Percentiles rank a stretch among this genome's conserved stretches.
Evolutionary conservation across 768 basidiomycete species (phyloP).

Genomic region (Mycena galericulata): DNA sequence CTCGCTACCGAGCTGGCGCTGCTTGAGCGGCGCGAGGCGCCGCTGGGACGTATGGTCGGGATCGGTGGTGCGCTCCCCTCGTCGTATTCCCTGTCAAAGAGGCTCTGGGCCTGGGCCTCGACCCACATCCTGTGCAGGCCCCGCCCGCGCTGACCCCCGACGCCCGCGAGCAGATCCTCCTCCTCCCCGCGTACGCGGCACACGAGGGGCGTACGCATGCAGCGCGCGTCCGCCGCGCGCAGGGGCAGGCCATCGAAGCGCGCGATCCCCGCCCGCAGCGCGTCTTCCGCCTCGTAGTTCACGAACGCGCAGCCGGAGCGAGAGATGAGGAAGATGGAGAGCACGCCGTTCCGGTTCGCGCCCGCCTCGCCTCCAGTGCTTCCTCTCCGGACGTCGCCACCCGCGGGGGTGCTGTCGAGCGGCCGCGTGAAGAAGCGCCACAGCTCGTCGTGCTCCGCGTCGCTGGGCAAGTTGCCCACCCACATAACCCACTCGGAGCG

Average conservation of each 20-base stretch:
- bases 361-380: background rate
- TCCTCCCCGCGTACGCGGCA: slow-evolving; percentile 84
- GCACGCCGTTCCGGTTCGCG: slow-evolving; percentile 58
- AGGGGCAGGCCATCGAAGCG: slow-evolving; percentile 79
- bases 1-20: slow-evolving; percentile 81
- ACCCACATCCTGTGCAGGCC: slow-evolving; percentile 89
- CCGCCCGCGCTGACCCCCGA: slow-evolving; percentile 89
- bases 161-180: slow-evolving; percentile 89
- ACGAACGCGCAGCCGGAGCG: slow-evolving; percentile 94
- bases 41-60: too few relatives aligned
- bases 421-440: slow-evolving; percentile 73
- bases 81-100: too few relatives aligned
- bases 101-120: slow-evolving; percentile 64
- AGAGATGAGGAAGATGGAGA: slow-evolving; percentile 90
- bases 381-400: background rate
- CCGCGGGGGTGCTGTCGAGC: background rate
- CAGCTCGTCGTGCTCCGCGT: slow-evolving; percentile 73
- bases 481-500: slow-evolving; percentile 81
- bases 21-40: slow-evolving; percentile 55
- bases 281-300: slow-evolving; percentile 78
- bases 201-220: slow-evolving; percentile 81
- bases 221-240: slow-evolving; percentile 76
- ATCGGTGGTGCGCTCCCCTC: too few relatives aligned
- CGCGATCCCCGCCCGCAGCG: slow-evolving; percentile 73
- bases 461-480: slow-evolving; percentile 77